Evolutionary conservation across 768 basidiomycete genomes (phyloP).

Genomic region (Tulasnella sp.): DNA sequence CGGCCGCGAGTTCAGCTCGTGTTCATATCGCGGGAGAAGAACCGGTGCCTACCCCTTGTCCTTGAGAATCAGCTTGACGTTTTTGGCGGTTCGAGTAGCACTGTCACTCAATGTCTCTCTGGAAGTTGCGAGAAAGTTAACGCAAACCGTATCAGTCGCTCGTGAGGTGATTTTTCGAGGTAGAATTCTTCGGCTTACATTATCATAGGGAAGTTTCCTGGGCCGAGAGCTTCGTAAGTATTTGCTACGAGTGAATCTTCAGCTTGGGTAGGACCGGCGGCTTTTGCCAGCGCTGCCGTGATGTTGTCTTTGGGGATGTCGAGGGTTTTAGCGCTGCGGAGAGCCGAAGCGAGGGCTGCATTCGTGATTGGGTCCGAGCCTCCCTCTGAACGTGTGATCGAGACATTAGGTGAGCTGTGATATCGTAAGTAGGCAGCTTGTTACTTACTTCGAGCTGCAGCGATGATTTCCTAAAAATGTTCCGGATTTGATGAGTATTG

Average conservation of each 20-base stretch:
- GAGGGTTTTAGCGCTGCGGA: slow-evolving; percentile 9
- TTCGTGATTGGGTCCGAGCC: slow-evolving; percentile 7
- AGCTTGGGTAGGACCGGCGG: not conserved
- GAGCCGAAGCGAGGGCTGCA: not conserved
- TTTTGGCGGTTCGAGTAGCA: slow-evolving; percentile 8
- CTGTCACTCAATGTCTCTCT: slow-evolving; percentile 9
- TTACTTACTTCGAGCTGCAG: slow-evolving; percentile 11
- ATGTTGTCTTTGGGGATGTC: slow-evolving; percentile 18
- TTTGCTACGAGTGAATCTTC: slow-evolving; percentile 4
- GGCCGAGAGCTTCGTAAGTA: slow-evolving; percentile 11
- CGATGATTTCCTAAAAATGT: slow-evolving; percentile 15
- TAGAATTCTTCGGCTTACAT: not conserved
- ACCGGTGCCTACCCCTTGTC: not conserved
- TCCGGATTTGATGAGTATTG: not conserved
- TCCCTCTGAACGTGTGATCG: not conserved
- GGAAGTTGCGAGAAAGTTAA: not conserved
- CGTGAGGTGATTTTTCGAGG: not conserved
- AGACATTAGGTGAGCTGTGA: not conserved
- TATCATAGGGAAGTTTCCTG: slow-evolving; percentile 11
- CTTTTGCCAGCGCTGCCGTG: slow-evolving; percentile 8
- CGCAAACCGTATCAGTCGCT: not conserved
- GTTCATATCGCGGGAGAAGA: not conserved
- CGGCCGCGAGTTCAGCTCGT: not conserved
- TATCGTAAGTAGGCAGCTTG: not conserved
- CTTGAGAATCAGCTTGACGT: slow-evolving; percentile 12